Base-by-base conservation (phyloP, 345 rosid species). In the Litchi chinensis region DNA sequence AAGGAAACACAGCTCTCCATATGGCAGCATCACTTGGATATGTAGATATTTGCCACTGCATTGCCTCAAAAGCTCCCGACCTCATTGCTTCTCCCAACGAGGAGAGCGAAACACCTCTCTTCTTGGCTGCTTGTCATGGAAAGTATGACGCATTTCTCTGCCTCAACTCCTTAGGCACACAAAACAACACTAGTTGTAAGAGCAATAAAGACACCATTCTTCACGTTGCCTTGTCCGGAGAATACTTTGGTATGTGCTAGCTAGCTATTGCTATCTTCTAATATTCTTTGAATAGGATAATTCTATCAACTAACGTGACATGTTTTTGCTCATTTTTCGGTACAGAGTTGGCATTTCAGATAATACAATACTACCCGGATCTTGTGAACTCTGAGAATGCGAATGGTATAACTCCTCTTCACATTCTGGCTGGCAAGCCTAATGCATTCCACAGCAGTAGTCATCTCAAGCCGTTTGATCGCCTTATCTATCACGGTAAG, bases 141-240 rank as follows among this genome's bases (percentile, higher is more conserved):
- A 65, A 83, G 75, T 43, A 24, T 52, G 22, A 68, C 13, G 80
- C 72, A 26, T 83, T 71, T 13, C 63, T 83, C 65, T 79, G 71
- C 80, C 83, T 83, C 70, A 1, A 0, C 18, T 3, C 1, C 13
- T 59, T 46, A 50, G 64, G 9, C 54, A 0, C 48, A 54, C n/a
- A 50, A n/a, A 66, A 7, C 52, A 46, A 46, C 10, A 46, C 52
- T 9, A 21, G 5, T 6, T 24, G 21, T 21, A 24, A 43, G 12
- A 62, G 4, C 0, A 6, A 0, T 7, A 57, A 74, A 19, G 75
- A 81, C 2, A 81, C 82, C 64, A 73, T 84, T 73, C 87, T 84
- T 74, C 87, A 79, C 6, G 72, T 67, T 44, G 84, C 85, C 76
- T 72, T 84, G 10, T 13, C 41, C n/a, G 76, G 75, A 5, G 85